Base-by-base conservation (phyloP, 2,329 filamentous ascomycete species). In the Neospermospora avenae region DNA sequence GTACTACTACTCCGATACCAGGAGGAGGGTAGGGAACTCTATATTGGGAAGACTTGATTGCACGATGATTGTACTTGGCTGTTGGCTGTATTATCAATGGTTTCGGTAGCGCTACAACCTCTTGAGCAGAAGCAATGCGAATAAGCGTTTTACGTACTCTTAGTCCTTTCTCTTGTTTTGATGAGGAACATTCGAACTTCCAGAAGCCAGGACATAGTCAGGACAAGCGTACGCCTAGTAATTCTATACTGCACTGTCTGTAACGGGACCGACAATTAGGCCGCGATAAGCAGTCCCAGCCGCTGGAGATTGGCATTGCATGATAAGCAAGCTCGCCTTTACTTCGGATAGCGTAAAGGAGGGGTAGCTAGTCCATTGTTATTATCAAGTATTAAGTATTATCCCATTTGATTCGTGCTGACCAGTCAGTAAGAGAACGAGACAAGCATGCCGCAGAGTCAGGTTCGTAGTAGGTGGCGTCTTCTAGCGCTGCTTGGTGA, bases 321-420 rank as follows among this genome's bases (percentile, higher is more conserved):
- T 31, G 48, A 51, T 51, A 51, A 51, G 48, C n/a, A 18, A 34
- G 42, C 54, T 56, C 54, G 54, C 54, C 42, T 42, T 48, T 56
- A 46, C 54, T 56, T 56, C 54, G 54, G 54, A 28, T 28, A 37
- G 46, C n/a, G 3, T n/a, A 46, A 35, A 35, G 54, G 28, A 39
- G 31, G 37, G 28, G 54, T 48, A 56, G 34, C 18, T 18, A 24
- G n/a, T 14, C 28, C 24, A 52, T n/a, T 35, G 20, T 20, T 28
- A 28, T 10, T 20, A 11, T 7, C 24, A 4, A 34, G 35, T 16
- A 28, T 20, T 7, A 13, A 14, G 35, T 8, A 39, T 2, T 39
- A 39, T 13, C 16, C 11, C 35, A 2, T 7, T 4, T 42, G 4
- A 22, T 37, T 51, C 31, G 22, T 51, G 31, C 48, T 51, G 48